Evolutionary conservation across 1,284 basidiomycete genomes (phyloP), one percentile per base, ranked within the genome.

Genomic region (Microbotryum saponariae): DNA sequence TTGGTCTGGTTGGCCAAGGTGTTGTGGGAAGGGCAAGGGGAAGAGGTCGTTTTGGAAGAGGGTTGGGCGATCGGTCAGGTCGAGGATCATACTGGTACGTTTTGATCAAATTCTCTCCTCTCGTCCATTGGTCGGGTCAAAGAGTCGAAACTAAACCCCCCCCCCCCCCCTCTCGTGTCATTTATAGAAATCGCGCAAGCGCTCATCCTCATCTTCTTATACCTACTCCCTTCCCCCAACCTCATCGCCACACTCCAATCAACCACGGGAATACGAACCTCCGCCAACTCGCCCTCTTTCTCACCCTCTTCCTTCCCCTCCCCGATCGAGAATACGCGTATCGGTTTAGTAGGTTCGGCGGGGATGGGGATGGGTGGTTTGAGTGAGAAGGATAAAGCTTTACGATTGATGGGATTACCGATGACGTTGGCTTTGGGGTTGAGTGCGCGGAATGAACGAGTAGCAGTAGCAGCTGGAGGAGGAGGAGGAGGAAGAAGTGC

Each of bases 1-100:
- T 86, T 86, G 66, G 75, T 96, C 29, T 93, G 90, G 73, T 82
- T 89, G 6, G 85, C 90, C 10, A 82, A 86, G 0, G 80, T 91
- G 6, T 78, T 94, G 6, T 79, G 81, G 10, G 83, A 85, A 2
- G 56, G 60, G 31, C 1, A 10, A 42, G 63, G 45, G 42, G 51
- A 14, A 42, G 25, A 51, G 31, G 25, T 42, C 16, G 37, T 42
- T 14, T 42, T 42, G 10, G 37, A 18, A 18, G 14, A 42, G 1
- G 37, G 37, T 14, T 42, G 37, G 37, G 37, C 37, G 12, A 42
- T 42, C 2, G 37, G 37, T 10, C 4, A 12, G 1, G 6, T 42
- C 0, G 37, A 42, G 37, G 37, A 42, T 42, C 37, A 42, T 42
- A 42, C 37, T 3, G 37, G 37, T 42, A 2, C 14, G 14, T 42